These are phyloP conservation scores for Neonectria hederae DNA, from an alignment of 2,329 filamentous ascomycete species.

Conservation along the genomic window DNA sequence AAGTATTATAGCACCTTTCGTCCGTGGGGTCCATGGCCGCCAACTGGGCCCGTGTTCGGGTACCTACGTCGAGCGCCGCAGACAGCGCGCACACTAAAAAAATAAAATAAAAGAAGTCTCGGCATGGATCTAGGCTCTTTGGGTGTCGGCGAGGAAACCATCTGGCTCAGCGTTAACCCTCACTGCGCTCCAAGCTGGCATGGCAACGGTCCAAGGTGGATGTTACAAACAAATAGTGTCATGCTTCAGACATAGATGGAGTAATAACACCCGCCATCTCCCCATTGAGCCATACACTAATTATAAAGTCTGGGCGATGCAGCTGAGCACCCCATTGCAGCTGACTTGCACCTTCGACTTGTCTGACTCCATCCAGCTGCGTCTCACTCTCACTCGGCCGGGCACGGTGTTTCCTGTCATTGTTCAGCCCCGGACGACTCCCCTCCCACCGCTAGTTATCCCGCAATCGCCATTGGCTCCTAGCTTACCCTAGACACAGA, in stretches of 20 bases:
- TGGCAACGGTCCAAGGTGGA: conserved; percentile 14
- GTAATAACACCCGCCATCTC: background rate
- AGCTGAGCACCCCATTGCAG: background rate
- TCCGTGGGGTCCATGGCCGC: background rate
- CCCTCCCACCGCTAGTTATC: conserved; percentile 1
- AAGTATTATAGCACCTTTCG: background rate
- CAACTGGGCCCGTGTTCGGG: background rate
- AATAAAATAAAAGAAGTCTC: background rate
- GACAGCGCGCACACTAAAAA: conserved; percentile 7
- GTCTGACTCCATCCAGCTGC: background rate
- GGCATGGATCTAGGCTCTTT: conserved; percentile 19
- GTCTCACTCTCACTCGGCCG: background rate
- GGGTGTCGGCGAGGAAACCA: conserved; percentile 21
- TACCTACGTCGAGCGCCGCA: background rate
- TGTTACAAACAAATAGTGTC: conserved; percentile 15
- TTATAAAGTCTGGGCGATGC: background rate
- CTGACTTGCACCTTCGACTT: background rate
- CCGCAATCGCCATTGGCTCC: background rate
- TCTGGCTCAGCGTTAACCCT: conserved; percentile 2
- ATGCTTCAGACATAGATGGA: conserved; percentile 1
- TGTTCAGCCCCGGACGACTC: background rate
- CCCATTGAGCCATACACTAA: background rate
- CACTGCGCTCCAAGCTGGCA: conserved; percentile 14
- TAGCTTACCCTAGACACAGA: background rate
- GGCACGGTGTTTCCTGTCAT: background rate